Conservation (phyloP, 2,329 filamentous ascomycete genomes). For the Penicillium palitans region DNA sequence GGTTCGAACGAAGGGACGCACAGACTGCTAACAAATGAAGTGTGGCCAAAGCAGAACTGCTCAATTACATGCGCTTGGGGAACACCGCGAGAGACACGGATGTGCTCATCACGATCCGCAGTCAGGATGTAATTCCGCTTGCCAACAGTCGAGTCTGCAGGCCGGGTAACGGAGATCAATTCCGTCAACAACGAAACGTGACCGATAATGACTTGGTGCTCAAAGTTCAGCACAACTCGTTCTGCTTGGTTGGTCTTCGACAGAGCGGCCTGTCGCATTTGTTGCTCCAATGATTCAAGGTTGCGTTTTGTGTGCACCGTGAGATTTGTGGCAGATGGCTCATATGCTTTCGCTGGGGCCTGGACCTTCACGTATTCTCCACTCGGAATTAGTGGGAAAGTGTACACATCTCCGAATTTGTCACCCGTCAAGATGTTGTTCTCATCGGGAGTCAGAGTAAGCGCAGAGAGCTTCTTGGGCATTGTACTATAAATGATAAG, state of each 20-base stretch:
- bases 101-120: conserved; percentile 75
- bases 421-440: conserved; percentile 78
- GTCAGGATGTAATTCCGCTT: conserved; percentile 63
- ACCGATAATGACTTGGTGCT: conserved; percentile 76
- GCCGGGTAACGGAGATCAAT: conserved; percentile 57
- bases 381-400: conserved; percentile 67
- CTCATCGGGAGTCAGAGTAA: conserved; percentile 68
- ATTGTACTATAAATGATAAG: conserved; percentile 59
- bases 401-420: conserved; percentile 97
- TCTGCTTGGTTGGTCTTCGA: conserved; percentile 44
- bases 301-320: conserved; percentile 66
- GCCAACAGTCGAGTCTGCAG: conserved; percentile 49
- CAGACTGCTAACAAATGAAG: conserved; percentile 77
- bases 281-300: conserved; percentile 57
- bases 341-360: conserved; percentile 39
- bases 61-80: conserved; percentile 89
- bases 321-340: conserved; percentile 56
- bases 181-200: conserved; percentile 95
- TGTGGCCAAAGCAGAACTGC: conserved; percentile 83
- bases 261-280: conserved; percentile 51
- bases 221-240: conserved; percentile 60
- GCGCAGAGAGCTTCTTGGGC: conserved; percentile 83
- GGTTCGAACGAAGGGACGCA: conserved; percentile 60
- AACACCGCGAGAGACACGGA: conserved; percentile 77
- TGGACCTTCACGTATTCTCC: conserved; percentile 36